Conservation (phyloP, 345 rosid genomes). For the Melastoma malabathricum region DNA sequence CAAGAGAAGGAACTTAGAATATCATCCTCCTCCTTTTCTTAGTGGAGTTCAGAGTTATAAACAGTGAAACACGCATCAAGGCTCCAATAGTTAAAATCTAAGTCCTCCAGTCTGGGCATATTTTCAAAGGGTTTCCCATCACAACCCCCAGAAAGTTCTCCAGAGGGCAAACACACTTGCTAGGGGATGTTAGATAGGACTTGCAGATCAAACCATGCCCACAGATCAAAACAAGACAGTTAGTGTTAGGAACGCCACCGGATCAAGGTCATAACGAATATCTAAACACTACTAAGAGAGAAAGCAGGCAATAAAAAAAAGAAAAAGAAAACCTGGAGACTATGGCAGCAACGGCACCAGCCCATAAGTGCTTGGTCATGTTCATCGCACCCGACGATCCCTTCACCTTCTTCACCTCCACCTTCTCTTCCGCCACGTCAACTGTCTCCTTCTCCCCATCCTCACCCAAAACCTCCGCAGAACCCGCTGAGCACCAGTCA, state of each 20-base stretch:
- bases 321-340: conserved; percentile 49
- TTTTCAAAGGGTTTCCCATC: too few relatives aligned
- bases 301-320: neutral
- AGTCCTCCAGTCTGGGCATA: too few relatives aligned
- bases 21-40: too few relatives aligned
- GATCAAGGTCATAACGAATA: neutral
- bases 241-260: neutral
- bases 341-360: conserved; percentile 87
- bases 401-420: conserved; percentile 16
- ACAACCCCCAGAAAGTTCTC: too few relatives aligned
- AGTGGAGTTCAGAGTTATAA: too few relatives aligned
- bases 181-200: too few relatives aligned
- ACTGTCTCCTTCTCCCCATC: conserved; percentile 17
- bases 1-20: too few relatives aligned
- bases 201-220: too few relatives aligned
- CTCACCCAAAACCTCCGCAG: conserved; percentile 19
- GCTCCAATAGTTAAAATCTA: too few relatives aligned
- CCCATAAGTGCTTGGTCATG: conserved; percentile 72
- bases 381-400: conserved; percentile 42
- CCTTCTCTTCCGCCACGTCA: conserved; percentile 12
- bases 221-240: too few relatives aligned
- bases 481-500: conserved; percentile 35
- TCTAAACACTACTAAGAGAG: neutral
- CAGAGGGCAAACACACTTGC: too few relatives aligned
- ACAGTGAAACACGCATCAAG: too few relatives aligned